These are phyloP conservation scores for Fonsecaea multimorphosa DNA, from an alignment of 2,329 filamentous ascomycete species.

Conservation along the genomic window DNA sequence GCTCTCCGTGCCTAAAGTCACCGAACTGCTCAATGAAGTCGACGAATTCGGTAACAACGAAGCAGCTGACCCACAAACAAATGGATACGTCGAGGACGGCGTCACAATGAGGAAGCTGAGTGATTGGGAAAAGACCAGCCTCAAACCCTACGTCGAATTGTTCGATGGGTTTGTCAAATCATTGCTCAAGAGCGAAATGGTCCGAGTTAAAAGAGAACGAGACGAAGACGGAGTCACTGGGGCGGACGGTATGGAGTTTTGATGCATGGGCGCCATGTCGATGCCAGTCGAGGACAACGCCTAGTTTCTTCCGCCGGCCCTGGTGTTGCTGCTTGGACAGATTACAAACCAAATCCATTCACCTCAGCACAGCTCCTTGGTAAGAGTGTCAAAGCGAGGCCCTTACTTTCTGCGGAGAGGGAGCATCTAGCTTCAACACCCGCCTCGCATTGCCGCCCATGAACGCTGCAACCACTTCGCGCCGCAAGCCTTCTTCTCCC, in stretches of 20 bases:
- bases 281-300: neutral
- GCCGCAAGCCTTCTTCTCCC: constrained; percentile 9
- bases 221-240: constrained; percentile 54
- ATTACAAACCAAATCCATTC: neutral
- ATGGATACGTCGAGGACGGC: constrained; percentile 44
- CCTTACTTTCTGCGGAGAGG: neutral
- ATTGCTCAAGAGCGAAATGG: constrained; percentile 75
- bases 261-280: constrained; percentile 34
- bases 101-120: constrained; percentile 57
- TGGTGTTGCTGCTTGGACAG: neutral
- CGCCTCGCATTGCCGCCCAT: constrained; percentile 36
- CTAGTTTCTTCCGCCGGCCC: neutral
- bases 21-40: constrained; percentile 80
- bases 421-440: constrained; percentile 32
- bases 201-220: constrained; percentile 57
- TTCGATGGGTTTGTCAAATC: constrained; percentile 81
- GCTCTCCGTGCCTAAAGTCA: constrained; percentile 84
- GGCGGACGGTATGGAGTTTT: constrained; percentile 70
- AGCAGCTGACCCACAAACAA: constrained; percentile 49
- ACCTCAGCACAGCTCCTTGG: neutral
- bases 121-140: constrained; percentile 96
- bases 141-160: constrained; percentile 90
- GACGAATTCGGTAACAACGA: constrained; percentile 71
- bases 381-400: constrained; percentile 4
- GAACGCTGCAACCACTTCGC: constrained; percentile 30